phyloP scores from a whole-genome alignment of 768 basidiomycete species.

The Naematelia encephala region DNA sequence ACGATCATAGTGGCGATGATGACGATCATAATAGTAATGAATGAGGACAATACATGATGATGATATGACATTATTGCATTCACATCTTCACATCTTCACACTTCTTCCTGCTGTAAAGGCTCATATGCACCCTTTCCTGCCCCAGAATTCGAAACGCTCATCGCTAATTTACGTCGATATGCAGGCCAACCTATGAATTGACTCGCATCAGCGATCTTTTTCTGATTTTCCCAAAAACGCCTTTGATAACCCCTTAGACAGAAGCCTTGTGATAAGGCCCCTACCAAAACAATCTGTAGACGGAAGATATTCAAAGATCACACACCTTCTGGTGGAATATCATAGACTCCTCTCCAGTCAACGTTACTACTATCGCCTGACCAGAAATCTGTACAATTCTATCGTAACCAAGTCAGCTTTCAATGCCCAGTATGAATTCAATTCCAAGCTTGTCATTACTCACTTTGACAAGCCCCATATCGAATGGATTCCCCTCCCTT shows the following conservation, averaged over 20 bases:
- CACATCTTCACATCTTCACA: conserved; percentile 9
- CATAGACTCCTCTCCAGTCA: conserved; percentile 83
- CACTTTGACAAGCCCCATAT: conserved; percentile 61
- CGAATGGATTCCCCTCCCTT: conserved; percentile 85
- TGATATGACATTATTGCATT: not conserved
- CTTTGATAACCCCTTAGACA: too few relatives aligned
- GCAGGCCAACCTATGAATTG: conserved; percentile 29
- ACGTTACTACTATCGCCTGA: conserved; percentile 74
- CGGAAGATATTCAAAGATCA: not conserved
- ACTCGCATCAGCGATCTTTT: conserved; percentile 4
- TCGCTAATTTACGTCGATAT: conserved; percentile 30
- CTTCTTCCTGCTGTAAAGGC: conserved; percentile 26
- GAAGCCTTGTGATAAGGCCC: too few relatives aligned
- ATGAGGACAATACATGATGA: not conserved
- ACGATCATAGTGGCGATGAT: conserved; percentile 1
- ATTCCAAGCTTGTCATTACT: too few relatives aligned
- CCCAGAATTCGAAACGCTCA: conserved; percentile 8
- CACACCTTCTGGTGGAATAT: conserved; percentile 74
- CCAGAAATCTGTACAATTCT: conserved; percentile 81
- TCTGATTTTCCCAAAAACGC: too few relatives aligned
- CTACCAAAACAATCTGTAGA: not conserved
- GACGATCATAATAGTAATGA: not conserved
- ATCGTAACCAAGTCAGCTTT: conserved; percentile 4
- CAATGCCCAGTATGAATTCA: too few relatives aligned
- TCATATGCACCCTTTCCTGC: conserved; percentile 25